Conservation (phyloP, 2,329 filamentous ascomycete species). For the Fusarium chaquense region DNA sequence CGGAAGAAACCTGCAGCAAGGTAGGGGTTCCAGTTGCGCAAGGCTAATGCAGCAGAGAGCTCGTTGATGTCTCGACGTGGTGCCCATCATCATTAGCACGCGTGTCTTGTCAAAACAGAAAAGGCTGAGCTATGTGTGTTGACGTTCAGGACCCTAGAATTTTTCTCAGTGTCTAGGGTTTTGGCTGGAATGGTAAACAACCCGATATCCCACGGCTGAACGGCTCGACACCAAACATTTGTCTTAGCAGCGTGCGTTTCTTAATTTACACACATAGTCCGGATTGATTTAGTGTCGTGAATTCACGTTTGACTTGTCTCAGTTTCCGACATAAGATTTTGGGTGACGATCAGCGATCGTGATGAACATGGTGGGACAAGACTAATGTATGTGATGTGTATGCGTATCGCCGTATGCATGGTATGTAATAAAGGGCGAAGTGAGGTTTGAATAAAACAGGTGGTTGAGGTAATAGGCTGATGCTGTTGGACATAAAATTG, state of each 20-base stretch:
- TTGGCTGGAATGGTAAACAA: conserved; percentile 42
- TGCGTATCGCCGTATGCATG: background rate
- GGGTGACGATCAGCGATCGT: conserved; percentile 27
- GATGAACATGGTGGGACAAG: background rate
- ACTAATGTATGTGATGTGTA: conserved; percentile 1
- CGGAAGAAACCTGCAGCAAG: conserved; percentile 42
- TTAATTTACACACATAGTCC: conserved; percentile 38
- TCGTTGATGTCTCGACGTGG: conserved; percentile 20
- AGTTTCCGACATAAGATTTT: conserved; percentile 8
- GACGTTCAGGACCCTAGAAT: conserved; percentile 12
- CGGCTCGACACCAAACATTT: conserved; percentile 26
- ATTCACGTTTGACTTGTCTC: conserved; percentile 38
- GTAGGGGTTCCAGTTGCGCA: conserved; percentile 25
- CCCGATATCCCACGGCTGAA: conserved; percentile 14
- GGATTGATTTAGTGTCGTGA: conserved; percentile 2
- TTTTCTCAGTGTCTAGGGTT: conserved; percentile 10
- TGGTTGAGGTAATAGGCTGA: conserved; percentile 12
- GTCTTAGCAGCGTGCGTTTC: conserved; percentile 34
- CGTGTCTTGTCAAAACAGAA: conserved; percentile 17
- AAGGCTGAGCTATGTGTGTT: background rate
- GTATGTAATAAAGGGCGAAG: conserved; percentile 2
- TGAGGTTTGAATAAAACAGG: conserved; percentile 3
- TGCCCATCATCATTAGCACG: conserved; percentile 22
- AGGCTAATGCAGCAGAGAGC: conserved; percentile 25
- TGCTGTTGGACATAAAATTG: conserved; percentile 15